Base-by-base conservation (phyloP, 2,329 filamentous ascomycete species). In the Fusarium sp. region DNA sequence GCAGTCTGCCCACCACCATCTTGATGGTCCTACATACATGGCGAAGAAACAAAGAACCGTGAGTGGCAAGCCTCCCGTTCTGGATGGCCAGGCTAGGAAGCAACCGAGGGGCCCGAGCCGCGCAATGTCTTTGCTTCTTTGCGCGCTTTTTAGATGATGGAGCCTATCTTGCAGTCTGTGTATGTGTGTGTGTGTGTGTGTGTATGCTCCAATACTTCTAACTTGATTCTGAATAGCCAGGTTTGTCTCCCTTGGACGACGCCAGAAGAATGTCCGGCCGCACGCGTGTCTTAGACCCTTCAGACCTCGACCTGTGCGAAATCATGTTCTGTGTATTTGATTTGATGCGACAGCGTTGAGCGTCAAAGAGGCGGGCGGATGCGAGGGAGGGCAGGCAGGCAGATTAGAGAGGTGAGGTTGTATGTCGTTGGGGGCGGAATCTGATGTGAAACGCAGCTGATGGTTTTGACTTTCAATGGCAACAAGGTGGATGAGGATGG, bases 211-310 rank as follows among this genome's bases (percentile, higher is more conserved):
- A 34, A 15, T 43, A 28, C 13, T 11, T 44, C 51, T 34, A 67
- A 51, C 63, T 30, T 10, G 36, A 27, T 63, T 67, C 39, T 54
- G 41, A 50, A 18, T 51, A 40, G 47, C 30, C 8, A 47, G 40
- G 60, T 62, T 27, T 39, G 43, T 70, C 66, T 66, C 66, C 70
- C 62, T 31, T 34, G 36, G 40, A 56, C n/a, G n/a, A n/a, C n/a
- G n/a, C n/a, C 52, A 16, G 47, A 51, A 50, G 31, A 48, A 36
- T 50, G 44, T 46, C 43, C 53, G 51, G 41, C 58, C 31, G 30
- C 30, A 60, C 62, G 63, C 47, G 30, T 73, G 71, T 66, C 64
- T 74, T 65, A 60, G 60, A 72, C 54, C 55, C 60, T 68, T n/a
- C n/a, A 28, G 46, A 15, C 41, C 54, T 36, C 13, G 46, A 31